phyloP scores from a whole-genome alignment of 106 monocot genomes.

The Dioscorea alata region DNA sequence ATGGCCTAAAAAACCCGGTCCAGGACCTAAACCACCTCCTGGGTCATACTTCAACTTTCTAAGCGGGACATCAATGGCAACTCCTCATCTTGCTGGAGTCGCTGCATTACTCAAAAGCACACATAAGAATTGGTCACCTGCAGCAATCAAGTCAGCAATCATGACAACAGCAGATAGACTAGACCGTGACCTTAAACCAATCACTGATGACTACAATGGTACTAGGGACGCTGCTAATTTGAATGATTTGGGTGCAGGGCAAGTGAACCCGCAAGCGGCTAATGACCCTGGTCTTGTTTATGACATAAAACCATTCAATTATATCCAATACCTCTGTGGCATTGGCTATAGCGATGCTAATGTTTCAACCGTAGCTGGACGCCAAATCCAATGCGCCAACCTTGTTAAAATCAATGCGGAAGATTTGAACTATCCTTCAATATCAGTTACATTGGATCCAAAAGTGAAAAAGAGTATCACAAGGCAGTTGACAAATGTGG shows the following conservation, averaged over 20 bases:
- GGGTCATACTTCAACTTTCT: conserved; percentile 11
- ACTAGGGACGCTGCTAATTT: neutral
- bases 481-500: neutral
- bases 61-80: conserved; percentile 15
- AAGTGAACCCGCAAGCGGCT: conserved; percentile 23
- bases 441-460: neutral
- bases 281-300: conserved; percentile 26
- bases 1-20: neutral
- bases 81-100: conserved; percentile 2
- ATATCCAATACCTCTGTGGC: conserved; percentile 31
- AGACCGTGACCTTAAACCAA: neutral
- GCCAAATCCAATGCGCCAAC: too few relatives aligned
- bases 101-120: conserved; percentile 1
- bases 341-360: neutral
- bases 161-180: conserved; percentile 1
- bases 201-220: neutral
- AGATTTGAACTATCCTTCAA: neutral
- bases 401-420: neutral
- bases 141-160: neutral
- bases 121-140: conserved; percentile 3
- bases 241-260: conserved; percentile 32
- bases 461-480: neutral
- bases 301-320: conserved; percentile 21
- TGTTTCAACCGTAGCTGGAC: neutral
- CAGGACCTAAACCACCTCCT: neutral